phyloP scores from a whole-genome alignment of 2,329 filamentous ascomycete genomes.

The Teratosphaeria viscida region DNA sequence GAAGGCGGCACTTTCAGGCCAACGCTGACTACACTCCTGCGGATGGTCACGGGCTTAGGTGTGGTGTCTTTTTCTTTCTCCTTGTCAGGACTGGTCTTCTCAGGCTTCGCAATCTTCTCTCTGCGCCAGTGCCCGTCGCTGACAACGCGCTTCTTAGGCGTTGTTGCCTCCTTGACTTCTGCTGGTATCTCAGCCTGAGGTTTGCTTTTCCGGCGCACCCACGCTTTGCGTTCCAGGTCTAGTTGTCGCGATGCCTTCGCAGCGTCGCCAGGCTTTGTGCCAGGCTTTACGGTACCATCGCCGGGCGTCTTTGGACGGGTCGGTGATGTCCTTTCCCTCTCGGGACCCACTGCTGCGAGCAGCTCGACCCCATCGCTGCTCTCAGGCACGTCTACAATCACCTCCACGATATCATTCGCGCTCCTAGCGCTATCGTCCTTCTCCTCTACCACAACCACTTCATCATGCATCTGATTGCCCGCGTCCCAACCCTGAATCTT shows the following conservation, averaged over 20 bases:
- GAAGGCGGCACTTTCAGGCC: conserved; percentile 25
- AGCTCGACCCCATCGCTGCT: conserved; percentile 5
- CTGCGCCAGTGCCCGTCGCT: conserved; percentile 77
- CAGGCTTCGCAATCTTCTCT: conserved; percentile 18
- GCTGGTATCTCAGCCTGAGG: conserved; percentile 30
- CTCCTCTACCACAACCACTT: conserved; percentile 13
- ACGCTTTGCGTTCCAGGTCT: conserved; percentile 25
- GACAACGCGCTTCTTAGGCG: conserved; percentile 83
- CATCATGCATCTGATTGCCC: conserved; percentile 16
- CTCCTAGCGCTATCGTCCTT: not conserved
- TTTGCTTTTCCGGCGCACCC: conserved; percentile 26
- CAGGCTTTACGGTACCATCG: conserved; percentile 1
- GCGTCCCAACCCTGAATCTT: conserved; percentile 26
- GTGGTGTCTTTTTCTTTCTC: conserved; percentile 14
- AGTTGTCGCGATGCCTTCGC: conserved; percentile 15
- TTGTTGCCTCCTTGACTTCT: conserved; percentile 42
- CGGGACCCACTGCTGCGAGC: conserved; percentile 2
- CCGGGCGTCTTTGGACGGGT: conserved; percentile 1
- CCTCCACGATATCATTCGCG: conserved; percentile 1
- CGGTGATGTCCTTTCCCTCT: not conserved
- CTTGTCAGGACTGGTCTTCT: conserved; percentile 10
- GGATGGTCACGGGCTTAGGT: conserved; percentile 20
- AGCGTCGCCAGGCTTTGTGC: conserved; percentile 11
- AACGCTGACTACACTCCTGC: conserved; percentile 21
- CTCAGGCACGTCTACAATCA: conserved; percentile 8